These are phyloP conservation scores for Oxyria digyna DNA, from an alignment of 148 eudicot genomes.

Conservation along the genomic window DNA sequence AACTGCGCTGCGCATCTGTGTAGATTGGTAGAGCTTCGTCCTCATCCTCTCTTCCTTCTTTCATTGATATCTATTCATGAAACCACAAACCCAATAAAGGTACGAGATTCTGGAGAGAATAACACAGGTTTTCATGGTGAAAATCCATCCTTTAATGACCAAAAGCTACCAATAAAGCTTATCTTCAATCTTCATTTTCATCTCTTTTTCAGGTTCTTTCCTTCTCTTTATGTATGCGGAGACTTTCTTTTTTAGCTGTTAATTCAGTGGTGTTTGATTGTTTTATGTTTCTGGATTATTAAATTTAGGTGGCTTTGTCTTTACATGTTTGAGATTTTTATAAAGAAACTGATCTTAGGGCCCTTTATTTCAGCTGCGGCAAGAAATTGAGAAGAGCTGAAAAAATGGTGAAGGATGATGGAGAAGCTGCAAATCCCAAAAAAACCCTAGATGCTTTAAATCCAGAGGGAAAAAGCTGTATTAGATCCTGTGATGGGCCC, in stretches of 20 bases:
- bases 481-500: background rate
- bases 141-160: background rate
- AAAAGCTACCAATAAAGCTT: background rate
- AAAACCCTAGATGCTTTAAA: slow-evolving; percentile 2
- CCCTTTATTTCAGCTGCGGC: background rate
- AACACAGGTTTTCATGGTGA: slow-evolving; percentile 3
- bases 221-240: background rate
- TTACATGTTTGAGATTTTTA: background rate
- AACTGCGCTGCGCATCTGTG: slow-evolving; percentile 2
- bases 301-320: background rate
- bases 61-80: no score
- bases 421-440: background rate
- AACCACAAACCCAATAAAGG: background rate
- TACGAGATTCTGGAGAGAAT: background rate
- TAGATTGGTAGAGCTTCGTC: slow-evolving; percentile 5
- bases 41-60: background rate
- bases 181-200: background rate
- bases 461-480: slow-evolving; percentile 4
- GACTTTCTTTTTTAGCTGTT: background rate
- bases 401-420: background rate
- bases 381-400: background rate
- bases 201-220: background rate
- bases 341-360: background rate
- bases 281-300: background rate
- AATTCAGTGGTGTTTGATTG: background rate